These are phyloP conservation scores for Penicillium daleae DNA, from an alignment of 495 filamentous ascomycete genomes.

Conservation along the genomic window DNA sequence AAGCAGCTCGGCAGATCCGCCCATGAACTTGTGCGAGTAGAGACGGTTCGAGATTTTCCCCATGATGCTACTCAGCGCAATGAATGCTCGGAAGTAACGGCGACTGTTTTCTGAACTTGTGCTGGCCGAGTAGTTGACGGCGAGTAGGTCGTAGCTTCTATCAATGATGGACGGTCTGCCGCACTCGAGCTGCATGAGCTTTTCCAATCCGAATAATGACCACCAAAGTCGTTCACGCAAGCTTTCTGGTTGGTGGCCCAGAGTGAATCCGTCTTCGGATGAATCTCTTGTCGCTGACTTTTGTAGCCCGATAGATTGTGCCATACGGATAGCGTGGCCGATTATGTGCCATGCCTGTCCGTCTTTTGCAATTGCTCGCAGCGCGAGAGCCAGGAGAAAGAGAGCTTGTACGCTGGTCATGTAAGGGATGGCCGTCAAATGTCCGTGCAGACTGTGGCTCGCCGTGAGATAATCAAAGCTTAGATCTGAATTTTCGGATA, in stretches of 20 bases:
- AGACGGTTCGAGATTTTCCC: conserved; percentile 11
- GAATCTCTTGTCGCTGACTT: not conserved
- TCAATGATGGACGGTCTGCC: not conserved
- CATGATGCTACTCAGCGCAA: conserved; percentile 10
- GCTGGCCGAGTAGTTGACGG: not conserved
- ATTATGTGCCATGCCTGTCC: not conserved
- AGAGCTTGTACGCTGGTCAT: not conserved
- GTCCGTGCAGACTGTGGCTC: conserved; percentile 1
- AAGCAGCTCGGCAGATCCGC: conserved; percentile 15
- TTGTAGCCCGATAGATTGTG: not conserved
- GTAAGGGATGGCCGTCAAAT: conserved; percentile 1
- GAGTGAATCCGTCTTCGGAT: not conserved
- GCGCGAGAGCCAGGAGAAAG: not conserved
- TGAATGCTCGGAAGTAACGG: not conserved
- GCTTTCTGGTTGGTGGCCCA: not conserved
- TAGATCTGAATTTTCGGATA: not conserved
- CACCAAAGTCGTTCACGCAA: not conserved
- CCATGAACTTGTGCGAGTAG: conserved; percentile 11
- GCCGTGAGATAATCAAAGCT: not conserved
- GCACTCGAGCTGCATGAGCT: conserved; percentile 4
- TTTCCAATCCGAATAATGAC: conserved; percentile 1
- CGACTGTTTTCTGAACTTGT: not conserved
- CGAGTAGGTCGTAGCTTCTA: not conserved
- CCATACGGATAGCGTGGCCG: conserved; percentile 2
- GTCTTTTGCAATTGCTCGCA: not conserved